Percentiles rank a stretch among this genome's conserved stretches.
Evolutionary conservation across 805 yeast genomes (phyloP).

Genomic region (Myxozyma kluyveri): DNA sequence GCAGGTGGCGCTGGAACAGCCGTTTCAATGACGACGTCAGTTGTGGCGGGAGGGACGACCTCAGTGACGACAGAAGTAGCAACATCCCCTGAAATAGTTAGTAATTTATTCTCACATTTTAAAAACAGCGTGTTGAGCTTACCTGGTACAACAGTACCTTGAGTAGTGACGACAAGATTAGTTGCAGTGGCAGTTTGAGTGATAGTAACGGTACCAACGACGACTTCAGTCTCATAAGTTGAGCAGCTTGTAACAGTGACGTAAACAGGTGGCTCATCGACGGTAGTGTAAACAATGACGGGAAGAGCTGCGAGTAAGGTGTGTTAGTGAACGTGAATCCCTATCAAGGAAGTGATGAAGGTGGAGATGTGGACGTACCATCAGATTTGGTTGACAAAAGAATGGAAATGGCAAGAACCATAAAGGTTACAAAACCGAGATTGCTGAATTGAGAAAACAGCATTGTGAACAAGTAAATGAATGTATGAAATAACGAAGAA

Average conservation of each 20-base stretch:
- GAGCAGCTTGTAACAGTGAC: slow-evolving; percentile 19
- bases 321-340: no score
- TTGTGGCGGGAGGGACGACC: not conserved
- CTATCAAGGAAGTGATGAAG: not conserved
- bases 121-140: no score
- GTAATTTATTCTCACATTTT: no score
- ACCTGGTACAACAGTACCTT: not conserved
- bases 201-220: slow-evolving; percentile 26
- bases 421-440: not conserved
- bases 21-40: not conserved
- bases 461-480: not conserved
- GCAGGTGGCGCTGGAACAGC: not conserved
- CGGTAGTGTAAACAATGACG: slow-evolving; percentile 17
- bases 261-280: slow-evolving; percentile 17
- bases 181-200: slow-evolving; percentile 25
- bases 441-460: not conserved
- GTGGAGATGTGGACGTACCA: not conserved
- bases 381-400: not conserved
- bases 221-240: slow-evolving; percentile 12
- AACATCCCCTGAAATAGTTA: no score
- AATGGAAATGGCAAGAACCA: not conserved
- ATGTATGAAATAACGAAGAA: not conserved
- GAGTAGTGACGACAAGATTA: slow-evolving; percentile 7
- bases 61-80: not conserved
- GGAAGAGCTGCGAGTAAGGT: slow-evolving; percentile 16